Evolutionary conservation across 495 filamentous ascomycete species (phyloP), one percentile per base, ranked within the genome.

Genomic region (Friedmanniomyces endolithicus): DNA sequence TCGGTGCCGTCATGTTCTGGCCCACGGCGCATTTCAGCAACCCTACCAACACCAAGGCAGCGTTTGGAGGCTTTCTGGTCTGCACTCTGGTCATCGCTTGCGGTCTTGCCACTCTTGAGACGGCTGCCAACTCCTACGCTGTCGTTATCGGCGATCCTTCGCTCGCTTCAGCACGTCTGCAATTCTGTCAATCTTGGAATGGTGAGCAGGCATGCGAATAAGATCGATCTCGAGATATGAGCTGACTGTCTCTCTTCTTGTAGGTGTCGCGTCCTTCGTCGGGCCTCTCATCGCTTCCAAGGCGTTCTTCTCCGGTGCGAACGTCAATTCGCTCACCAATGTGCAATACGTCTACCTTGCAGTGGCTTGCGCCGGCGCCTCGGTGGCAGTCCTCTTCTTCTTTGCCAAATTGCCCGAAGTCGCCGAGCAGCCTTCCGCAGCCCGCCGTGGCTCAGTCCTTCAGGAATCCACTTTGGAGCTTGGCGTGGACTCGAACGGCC

Each of bases 61-160:
- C 53, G 11, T 64, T 58, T 44, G 59, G 55, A 11, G 62, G 59
- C 52, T 64, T 64, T 52, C 45, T 58, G 11, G 62, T 53, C 37
- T 62, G 55, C 59, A 64, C 55, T 22, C 52, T 62, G 12, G 56
- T 64, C 47, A 62, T 62, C 52, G 62, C 55, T 29, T 62, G 55
- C 49, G 62, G 62, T 29, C 55, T 64, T 48, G 59, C 62, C 14
- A 64, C 62, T 29, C 56, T 64, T 25, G 62, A 64, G 49, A 62
- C 59, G 22, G 39, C 60, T 33, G 56, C 59, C 47, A 64, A 64
- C 55, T 77, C 76, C 0, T 83, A 79, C 59, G 60, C 58, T 9
- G 58, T 61, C 19, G 61, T 64, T 52, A 63, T 63, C 29, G 60
- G 60, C 29, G 60, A 63, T 24, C 60, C 60, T 48, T 37, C 56